Percentiles rank a stretch among this genome's conserved stretches.
Conservation (phyloP, 129 eudicot genomes). For the Tagetes patula region DNA sequence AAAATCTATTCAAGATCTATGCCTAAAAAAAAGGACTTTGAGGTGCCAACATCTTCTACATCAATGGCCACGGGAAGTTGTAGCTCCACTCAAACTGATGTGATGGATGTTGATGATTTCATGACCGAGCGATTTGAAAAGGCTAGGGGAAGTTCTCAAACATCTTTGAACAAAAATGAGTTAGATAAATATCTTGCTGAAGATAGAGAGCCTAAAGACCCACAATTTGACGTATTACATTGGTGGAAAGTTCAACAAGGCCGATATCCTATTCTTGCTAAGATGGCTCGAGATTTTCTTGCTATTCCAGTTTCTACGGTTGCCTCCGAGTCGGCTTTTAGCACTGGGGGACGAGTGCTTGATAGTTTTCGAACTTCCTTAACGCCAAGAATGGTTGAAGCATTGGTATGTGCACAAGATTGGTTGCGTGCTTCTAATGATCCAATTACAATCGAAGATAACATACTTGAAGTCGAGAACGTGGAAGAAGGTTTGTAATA, state of each 20-base stretch:
- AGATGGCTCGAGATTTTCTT: no score
- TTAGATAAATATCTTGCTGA: not conserved
- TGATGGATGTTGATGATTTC: not conserved
- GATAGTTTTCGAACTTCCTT: not conserved
- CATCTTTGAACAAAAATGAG: not conserved
- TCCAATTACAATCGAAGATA: not conserved
- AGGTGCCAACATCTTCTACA: not conserved
- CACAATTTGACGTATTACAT: not conserved
- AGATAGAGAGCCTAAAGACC: not conserved
- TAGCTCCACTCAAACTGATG: not conserved
- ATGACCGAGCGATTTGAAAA: no score
- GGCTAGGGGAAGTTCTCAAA: no score
- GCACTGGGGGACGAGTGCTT: not conserved
- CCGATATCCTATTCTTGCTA: not conserved
- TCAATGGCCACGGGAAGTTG: not conserved
- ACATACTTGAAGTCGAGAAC: not conserved
- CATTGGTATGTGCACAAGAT: constrained; percentile 11
- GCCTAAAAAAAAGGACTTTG: not conserved
- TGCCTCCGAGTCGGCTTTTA: constrained; percentile 5
- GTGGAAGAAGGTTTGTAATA: not conserved
- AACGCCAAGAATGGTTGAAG: not conserved
- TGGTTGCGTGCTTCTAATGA: constrained; percentile 4
- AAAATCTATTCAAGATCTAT: not conserved
- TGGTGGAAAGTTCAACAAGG: constrained; percentile 11
- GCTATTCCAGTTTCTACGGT: not conserved